Base-by-base conservation (phyloP, 768 basidiomycete species). In the Flagelloscypha sp. region DNA sequence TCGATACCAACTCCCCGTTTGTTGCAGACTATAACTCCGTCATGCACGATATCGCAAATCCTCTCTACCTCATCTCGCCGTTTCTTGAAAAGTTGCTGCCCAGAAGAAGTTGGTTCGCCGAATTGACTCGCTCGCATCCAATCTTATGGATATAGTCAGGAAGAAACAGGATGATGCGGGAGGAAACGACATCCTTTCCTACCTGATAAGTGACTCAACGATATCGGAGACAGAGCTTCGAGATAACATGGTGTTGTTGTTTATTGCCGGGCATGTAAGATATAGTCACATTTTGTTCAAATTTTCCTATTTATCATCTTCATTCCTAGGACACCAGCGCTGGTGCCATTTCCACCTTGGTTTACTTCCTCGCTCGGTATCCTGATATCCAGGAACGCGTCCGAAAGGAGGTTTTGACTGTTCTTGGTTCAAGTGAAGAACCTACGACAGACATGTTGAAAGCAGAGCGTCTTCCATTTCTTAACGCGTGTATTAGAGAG, bases 211-310 rank as follows among this genome's bases (percentile, higher is more conserved):
- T 38, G 57, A 61, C 16, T 40, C 52, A 1, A 44, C 48, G 11
- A 47, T 62, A 44, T 43, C 57, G 11, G 50, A 56, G 35, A 48
- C 52, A 40, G 63, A 66, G 28, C 44, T 54, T 20, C 53, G 55
- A 7, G 56, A 58, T 27, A 64, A 66, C 44, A 50, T 64, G 35
- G 48, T 56, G 17, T 51, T 63, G 25, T 44, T 63, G 7, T 66
- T 66, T 46, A 57, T 58, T 16, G 62, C 60, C 6, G 64, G 64
- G 1, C 63, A 66, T 38, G 62, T 64, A 37, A 20, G 55, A 41
- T 12, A 18, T 25, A 18, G 9, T 4, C 20, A 33, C 37, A n/a
- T 23, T 18, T 10, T 4, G 11, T 11, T 13, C 6, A 10, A 9
- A 27, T n/a, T 12, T 31, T 8, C 23, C 19, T 16, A 25, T 11